Base-by-base conservation (phyloP, 1,139 yeast species). In the Diutina ranongensis region DNA sequence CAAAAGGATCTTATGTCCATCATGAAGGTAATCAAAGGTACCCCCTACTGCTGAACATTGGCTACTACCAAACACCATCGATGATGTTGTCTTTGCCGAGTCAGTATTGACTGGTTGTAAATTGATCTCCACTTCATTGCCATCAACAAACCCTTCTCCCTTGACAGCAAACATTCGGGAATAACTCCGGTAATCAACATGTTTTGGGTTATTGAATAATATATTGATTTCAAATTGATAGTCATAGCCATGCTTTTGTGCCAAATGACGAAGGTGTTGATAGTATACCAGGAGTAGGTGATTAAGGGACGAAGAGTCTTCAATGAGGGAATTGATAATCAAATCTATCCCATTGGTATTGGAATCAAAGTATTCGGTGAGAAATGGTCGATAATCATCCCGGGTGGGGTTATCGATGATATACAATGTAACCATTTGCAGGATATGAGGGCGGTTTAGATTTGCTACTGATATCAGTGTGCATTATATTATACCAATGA, bases 11-110 rank as follows among this genome's bases (percentile, higher is more conserved):
- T 85, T 87, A 62, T 94, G 99, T 0, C 98, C 99, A 57, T 84
- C 95, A 56, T 94, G 99, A 35, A 94, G 59, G 62, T 94, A 97
- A 58, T 94, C 99, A 65, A 94, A 94, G 0, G 98, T 94, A 0
- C 99, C 99, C 0, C 98, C 98, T 1, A 89, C 80, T 1, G 94
- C 94, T 13, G 55, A 53, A 1, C 49, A 49, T 5, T 13, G 7
- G 8, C n/a, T 8, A 4, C 22, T 13, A 4, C 18, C 18, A 19
- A 40, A 28, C 18, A 4, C 5, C n/a, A n/a, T n/a, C n/a, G 10
- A n/a, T 16, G 16, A 8, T 7, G 13, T 33, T 16, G 16, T 33
- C 35, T 5, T n/a, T 7, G 18, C 13, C 33, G 10, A 13, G 12
- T 13, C 12, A 28, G 13, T 28, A 28, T 5, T 25, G 10, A 10